Percentiles rank a stretch among this genome's conserved stretches.
Conservation (phyloP, 805 yeast genomes). For the Ogataea thermomethanolica region DNA sequence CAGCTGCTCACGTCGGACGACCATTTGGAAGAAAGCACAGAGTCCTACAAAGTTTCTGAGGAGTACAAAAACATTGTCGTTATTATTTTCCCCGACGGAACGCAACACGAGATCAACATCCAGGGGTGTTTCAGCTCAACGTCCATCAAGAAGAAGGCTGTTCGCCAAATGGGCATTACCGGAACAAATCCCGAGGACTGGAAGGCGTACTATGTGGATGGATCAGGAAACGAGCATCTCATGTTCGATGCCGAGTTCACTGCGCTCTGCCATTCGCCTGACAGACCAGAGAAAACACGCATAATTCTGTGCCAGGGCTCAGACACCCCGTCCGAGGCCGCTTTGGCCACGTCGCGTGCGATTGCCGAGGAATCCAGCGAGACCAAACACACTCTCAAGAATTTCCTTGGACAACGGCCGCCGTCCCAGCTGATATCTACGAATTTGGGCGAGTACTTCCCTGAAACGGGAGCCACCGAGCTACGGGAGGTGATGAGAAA, state of each 20-base stretch:
- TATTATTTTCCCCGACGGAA: conserved; percentile 73
- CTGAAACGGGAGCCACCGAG: conserved; percentile 68
- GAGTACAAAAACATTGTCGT: conserved; percentile 39
- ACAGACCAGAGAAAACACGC: conserved; percentile 65
- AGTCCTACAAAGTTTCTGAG: conserved; percentile 1
- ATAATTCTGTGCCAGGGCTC: conserved; percentile 62
- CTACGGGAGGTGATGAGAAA: conserved; percentile 79
- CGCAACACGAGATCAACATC: conserved; percentile 62
- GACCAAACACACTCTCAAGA: conserved; percentile 32
- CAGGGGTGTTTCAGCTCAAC: conserved; percentile 79
- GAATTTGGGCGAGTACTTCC: conserved; percentile 87
- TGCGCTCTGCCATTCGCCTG: conserved; percentile 75
- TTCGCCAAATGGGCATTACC: conserved; percentile 53
- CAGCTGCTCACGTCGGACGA: conserved; percentile 3
- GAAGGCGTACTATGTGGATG: conserved; percentile 55
- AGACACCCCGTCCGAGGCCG: conserved; percentile 53
- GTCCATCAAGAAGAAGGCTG: conserved; percentile 65
- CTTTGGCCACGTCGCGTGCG: conserved; percentile 10
- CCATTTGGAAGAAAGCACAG: not conserved
- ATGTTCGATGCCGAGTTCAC: conserved; percentile 78
- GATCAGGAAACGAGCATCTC: conserved; percentile 39
- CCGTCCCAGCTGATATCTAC: conserved; percentile 89
- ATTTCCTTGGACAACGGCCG: conserved; percentile 84
- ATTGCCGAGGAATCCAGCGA: conserved; percentile 3
- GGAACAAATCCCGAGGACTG: conserved; percentile 43